Percentiles rank a stretch among this genome's conserved stretches.
phyloP scores from a whole-genome alignment of 805 yeast species.

The Candida silvicultrix region DNA sequence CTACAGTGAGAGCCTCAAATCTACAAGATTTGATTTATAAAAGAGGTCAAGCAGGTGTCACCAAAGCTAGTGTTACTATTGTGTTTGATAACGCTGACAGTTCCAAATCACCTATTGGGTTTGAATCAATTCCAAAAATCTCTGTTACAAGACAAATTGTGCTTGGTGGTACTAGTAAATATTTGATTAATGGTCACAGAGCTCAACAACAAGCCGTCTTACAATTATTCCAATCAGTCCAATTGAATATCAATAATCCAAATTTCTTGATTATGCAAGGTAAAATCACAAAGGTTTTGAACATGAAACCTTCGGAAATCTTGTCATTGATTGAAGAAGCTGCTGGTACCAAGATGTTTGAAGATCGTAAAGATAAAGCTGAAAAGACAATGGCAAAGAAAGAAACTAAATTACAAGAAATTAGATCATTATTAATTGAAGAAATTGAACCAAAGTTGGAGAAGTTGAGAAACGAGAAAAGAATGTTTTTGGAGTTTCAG shows the following conservation, averaged over 20 bases:
- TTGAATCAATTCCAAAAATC: conserved; percentile 68
- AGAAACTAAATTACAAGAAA: conserved; percentile 77
- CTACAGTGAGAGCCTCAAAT: conserved; percentile 91
- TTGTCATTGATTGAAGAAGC: conserved; percentile 94
- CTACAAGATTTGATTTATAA: conserved; percentile 92
- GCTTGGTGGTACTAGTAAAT: conserved; percentile 88
- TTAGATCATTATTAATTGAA: conserved; percentile 63
- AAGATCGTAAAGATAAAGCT: conserved; percentile 88
- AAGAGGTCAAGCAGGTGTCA: conserved; percentile 97
- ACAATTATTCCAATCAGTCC: conserved; percentile 89
- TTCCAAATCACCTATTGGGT: conserved; percentile 79
- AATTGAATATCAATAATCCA: conserved; percentile 93
- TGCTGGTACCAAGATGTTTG: conserved; percentile 95
- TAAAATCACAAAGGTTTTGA: conserved; percentile 91
- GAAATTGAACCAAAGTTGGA: conserved; percentile 93
- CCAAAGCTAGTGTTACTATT: conserved; percentile 93
- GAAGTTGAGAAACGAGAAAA: conserved; percentile 72
- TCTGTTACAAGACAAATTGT: conserved; percentile 89
- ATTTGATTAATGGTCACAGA: conserved; percentile 89
- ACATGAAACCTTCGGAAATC: conserved; percentile 91
- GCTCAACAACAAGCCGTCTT: conserved; percentile 93
- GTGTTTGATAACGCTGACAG: conserved; percentile 86
- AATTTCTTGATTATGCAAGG: conserved; percentile 99
- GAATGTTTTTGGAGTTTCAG: conserved; percentile 79
- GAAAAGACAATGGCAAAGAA: conserved; percentile 88